Evolutionary conservation across 805 yeast species (phyloP).

Genomic region (Kodamaea restingae): DNA sequence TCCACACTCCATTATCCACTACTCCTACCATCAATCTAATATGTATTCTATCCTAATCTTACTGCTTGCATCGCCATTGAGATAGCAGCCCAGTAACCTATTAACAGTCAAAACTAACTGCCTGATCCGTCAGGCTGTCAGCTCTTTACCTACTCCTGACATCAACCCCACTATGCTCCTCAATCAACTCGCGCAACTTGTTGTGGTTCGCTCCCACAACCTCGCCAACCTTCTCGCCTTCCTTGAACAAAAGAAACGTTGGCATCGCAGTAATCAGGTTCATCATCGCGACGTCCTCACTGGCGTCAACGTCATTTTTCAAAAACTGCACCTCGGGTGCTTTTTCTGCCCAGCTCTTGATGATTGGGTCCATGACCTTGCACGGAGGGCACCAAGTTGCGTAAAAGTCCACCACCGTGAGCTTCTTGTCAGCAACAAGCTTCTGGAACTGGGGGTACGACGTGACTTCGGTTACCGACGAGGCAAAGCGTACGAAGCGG

Average conservation of each 20-base stretch:
- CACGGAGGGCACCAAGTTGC: constrained; percentile 81
- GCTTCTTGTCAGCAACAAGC: constrained; percentile 17
- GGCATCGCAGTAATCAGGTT: constrained; percentile 74
- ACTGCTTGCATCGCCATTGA: too few relatives aligned
- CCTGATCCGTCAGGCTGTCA: too few relatives aligned
- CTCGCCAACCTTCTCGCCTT: constrained; percentile 53
- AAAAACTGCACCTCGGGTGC: constrained; percentile 53
- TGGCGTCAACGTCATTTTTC: constrained; percentile 68
- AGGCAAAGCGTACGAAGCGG: constrained; percentile 1
- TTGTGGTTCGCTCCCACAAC: constrained; percentile 64
- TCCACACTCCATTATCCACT: too few relatives aligned
- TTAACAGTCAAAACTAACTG: too few relatives aligned
- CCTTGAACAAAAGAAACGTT: constrained; percentile 59
- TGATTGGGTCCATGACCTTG: constrained; percentile 58
- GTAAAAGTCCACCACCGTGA: constrained; percentile 59
- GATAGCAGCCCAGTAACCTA: too few relatives aligned
- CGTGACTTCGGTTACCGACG: constrained; percentile 26
- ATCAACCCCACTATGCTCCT: constrained; percentile 29
- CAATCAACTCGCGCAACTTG: constrained; percentile 27
- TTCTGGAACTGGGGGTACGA: constrained; percentile 24
- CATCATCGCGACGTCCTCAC: constrained; percentile 54
- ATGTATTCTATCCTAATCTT: too few relatives aligned
- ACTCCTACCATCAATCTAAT: too few relatives aligned
- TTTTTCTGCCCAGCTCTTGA: constrained; percentile 40
- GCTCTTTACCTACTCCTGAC: constrained; percentile 10